A percentile compares a stretch with the other conserved stretches of the same genome.
These are phyloP conservation scores for Gracilaria vermiculophylla DNA, from an alignment of 23 red algal species.

Conservation along the genomic window DNA sequence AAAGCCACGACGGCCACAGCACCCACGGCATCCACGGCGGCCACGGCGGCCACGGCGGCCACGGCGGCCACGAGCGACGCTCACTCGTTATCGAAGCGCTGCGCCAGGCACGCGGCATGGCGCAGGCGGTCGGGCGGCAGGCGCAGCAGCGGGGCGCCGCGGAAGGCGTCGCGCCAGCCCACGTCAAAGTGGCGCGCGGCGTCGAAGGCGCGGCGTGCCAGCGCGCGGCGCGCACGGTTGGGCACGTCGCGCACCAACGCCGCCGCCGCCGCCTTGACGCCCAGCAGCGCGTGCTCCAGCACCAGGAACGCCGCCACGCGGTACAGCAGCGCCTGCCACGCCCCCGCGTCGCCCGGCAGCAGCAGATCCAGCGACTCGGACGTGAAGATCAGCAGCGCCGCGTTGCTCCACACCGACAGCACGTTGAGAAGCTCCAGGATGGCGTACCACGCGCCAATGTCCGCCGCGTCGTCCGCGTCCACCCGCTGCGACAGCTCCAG, in stretches of 20 bases:
- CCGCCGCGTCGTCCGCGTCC: conserved; percentile 68
- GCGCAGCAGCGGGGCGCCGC: conserved; percentile 37
- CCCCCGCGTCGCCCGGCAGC: background rate
- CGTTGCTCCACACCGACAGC: conserved; percentile 70
- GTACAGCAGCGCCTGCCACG: conserved; percentile 40
- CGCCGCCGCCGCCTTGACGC: conserved; percentile 52
- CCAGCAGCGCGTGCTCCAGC: conserved; percentile 69
- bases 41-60: no score
- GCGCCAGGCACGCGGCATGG: conserved; percentile 10
- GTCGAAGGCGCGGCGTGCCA: conserved; percentile 68
- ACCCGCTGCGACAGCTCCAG: conserved; percentile 57
- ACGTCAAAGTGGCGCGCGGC: conserved; percentile 62
- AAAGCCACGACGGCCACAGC: no score
- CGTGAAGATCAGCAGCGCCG: conserved; percentile 65
- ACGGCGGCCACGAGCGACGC: no score
- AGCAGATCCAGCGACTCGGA: conserved; percentile 34
- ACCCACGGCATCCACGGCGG: no score
- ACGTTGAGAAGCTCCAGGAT: conserved; percentile 64
- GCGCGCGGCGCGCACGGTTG: background rate
- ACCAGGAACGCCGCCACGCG: conserved; percentile 65
- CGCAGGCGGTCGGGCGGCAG: conserved; percentile 30
- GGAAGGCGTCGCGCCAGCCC: conserved; percentile 52
- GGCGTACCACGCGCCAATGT: conserved; percentile 79
- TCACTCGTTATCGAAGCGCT: conserved; percentile 39
- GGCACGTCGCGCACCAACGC: conserved; percentile 55